Evolutionary conservation across 2,329 filamentous ascomycete species (phyloP).

Genomic region (Alternaria atra): DNA sequence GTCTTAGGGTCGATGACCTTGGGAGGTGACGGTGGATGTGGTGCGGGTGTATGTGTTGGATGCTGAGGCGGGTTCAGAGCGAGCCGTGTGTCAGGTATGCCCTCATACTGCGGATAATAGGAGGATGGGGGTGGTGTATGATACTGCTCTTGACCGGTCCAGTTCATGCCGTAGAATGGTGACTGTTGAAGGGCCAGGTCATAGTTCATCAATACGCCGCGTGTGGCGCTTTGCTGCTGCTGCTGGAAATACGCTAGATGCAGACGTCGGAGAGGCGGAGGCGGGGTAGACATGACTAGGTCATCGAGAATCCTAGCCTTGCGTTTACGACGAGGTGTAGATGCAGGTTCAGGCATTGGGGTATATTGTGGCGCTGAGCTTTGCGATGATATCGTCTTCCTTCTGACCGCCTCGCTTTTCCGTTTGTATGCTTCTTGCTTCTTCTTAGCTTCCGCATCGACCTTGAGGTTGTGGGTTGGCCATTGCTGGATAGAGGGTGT

Average conservation of each 20-base stretch:
- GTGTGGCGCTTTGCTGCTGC: background rate
- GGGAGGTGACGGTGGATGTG: background rate
- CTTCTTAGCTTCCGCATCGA: constrained; percentile 2
- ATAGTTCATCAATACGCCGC: background rate
- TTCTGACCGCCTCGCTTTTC: constrained; percentile 3
- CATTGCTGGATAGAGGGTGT: constrained; percentile 24
- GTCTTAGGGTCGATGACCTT: constrained; percentile 6
- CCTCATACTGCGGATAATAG: background rate
- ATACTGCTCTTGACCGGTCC: background rate
- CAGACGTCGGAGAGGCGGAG: background rate
- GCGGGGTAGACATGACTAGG: background rate
- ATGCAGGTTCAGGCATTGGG: background rate
- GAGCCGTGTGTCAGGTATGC: background rate
- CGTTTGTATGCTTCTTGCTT: constrained; percentile 13
- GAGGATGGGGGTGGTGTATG: background rate
- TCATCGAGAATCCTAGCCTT: background rate
- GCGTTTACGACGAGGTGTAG: constrained; percentile 1
- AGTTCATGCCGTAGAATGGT: background rate
- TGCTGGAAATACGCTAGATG: background rate
- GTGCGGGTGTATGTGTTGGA: background rate
- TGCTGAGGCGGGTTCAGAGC: background rate
- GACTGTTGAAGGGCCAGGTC: background rate
- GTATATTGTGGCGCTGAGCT: background rate
- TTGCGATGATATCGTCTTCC: background rate
- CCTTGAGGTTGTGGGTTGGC: constrained; percentile 19